Base-by-base conservation (phyloP, 2,329 filamentous ascomycete genomes). In the Chalaropsis ovoidea region DNA sequence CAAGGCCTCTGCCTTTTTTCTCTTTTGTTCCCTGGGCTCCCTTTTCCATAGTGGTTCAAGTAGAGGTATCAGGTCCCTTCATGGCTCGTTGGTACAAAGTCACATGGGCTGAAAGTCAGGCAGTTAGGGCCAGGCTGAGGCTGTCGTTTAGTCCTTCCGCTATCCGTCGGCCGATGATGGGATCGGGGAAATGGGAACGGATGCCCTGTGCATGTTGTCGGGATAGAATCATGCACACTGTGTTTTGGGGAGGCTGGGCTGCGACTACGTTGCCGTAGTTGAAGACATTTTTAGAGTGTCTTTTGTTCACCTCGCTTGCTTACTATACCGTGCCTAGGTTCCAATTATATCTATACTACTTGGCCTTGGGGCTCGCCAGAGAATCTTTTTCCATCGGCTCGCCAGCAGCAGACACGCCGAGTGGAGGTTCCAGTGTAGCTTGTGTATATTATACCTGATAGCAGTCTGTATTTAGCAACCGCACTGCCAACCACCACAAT, bases 141-240 rank as follows among this genome's bases (percentile, higher is more conserved):
- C 10, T 52, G 47, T 35, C 27, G 52, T n/a, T 58, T 13, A 31
- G 27, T 58, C 27, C 52, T 31, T 58, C 52, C 52, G 52, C 27
- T 58, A 19, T 58, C 52, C 17, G 24, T 58, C 52, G 27, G 24
- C 52, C 27, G 27, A 35, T 35, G 17, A 39, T 35, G 24, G 52
- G 24, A 58, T 58, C 52, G 52, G 52, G 35, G 52, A 58, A 58
- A 58, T 58, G 24, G 4, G 52, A 58, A 24, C 47, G 52, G 27
- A n/a, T 58, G 24, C 52, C 52, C 52, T n/a, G 27, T 35, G 52
- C 52, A 17, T 58, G 27, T 39, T 15, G 10, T 52, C 22, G 19
- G 47, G 47, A 52, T 52, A 52, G 8, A 52, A 8, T 27, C 19
- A 52, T 52, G 19, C 47, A 24, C 47, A 11, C 3, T 27, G 47